Evolutionary conservation across 495 filamentous ascomycete genomes (phyloP), one percentile per base, ranked within the genome.

Genomic region (Baudoinia panamericana): DNA sequence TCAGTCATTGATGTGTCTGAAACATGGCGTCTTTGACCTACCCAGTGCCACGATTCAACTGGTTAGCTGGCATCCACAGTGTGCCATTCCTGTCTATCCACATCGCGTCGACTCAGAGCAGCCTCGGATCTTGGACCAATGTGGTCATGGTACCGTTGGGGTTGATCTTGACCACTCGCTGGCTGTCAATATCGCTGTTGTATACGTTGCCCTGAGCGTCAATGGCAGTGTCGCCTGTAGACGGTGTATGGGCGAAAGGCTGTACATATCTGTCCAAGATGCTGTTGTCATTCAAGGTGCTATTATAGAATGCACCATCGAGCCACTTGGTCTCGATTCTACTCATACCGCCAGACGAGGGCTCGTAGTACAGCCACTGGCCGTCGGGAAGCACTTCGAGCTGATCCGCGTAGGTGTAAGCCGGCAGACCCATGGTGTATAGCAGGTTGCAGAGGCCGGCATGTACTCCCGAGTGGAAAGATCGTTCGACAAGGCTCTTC

Each of bases 91-190:
- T 13, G 29, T 52, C 48, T 19, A 57, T 39, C 56, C 56, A 57
- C 54, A 59, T 56, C 12, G 53, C 46, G 34, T 60, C 56, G 0
- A 54, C 51, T 52, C 55, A 60, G 21, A 60, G 34, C 27, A 60
- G 30, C 2, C 40, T 30, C 29, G 53, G 50, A 42, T 60, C 55
- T 36, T 56, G 50, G 15, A 57, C 41, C 5, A 60, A 47, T 23
- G 52, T 39, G 4, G 49, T 52, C 42, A 43, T 52, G 1, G 49
- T 52, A 15, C 44, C 34, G 27, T 52, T 52, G 8, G 49, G 45
- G 30, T 38, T 36, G 12, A 57, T 44, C 41, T 50, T 55, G 47
- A 56, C 48, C 30, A 60, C 56, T 2, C 52, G 41, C 41, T 52
- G 40, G 16, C 50, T 48, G 29, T 57, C 49, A 3, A 40, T 52